phyloP scores from a whole-genome alignment of 2,329 filamentous ascomycete genomes.

The Zymoseptoria tritici region DNA sequence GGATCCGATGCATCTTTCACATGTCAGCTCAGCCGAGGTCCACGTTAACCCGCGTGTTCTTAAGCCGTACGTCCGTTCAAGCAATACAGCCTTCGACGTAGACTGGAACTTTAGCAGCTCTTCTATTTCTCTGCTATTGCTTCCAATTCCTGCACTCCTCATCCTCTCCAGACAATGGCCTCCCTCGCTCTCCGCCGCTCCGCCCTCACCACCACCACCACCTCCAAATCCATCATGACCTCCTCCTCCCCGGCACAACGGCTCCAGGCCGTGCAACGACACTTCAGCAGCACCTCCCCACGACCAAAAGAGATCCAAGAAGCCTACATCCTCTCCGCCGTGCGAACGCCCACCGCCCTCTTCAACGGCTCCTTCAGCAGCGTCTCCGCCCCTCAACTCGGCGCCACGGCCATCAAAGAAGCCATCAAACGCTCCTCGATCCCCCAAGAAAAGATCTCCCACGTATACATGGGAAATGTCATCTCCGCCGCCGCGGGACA shows the following conservation, averaged over 20 bases:
- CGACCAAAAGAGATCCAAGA: slow-evolving; percentile 66
- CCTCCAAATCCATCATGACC: slow-evolving; percentile 6
- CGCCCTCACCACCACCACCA: slow-evolving; percentile 8
- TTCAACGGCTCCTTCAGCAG: slow-evolving; percentile 89
- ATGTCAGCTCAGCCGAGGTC: not conserved
- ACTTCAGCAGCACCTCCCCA: slow-evolving; percentile 45
- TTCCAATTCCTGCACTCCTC: not conserved
- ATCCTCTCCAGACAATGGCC: slow-evolving; percentile 8
- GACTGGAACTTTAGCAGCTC: not conserved
- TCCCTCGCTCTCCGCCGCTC: slow-evolving; percentile 20
- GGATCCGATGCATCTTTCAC: not conserved
- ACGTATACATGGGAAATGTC: slow-evolving; percentile 98
- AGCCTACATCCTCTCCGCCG: slow-evolving; percentile 86
- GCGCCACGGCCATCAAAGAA: slow-evolving; percentile 83
- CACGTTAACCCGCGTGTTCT: not conserved
- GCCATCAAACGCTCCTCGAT: slow-evolving; percentile 81
- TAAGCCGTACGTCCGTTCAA: not conserved
- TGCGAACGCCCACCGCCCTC: slow-evolving; percentile 86
- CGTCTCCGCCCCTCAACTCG: slow-evolving; percentile 79
- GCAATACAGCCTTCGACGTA: not conserved
- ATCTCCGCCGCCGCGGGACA: slow-evolving; percentile 78
- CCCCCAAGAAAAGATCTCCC: slow-evolving; percentile 70
- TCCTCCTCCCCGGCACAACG: slow-evolving; percentile 21
- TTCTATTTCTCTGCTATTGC: not conserved
- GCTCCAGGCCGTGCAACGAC: slow-evolving; percentile 22